Percentiles rank a stretch among this genome's conserved stretches.
These are phyloP conservation scores for Durotheca rogersii DNA, from an alignment of 495 filamentous ascomycete species.

Conservation along the genomic window DNA sequence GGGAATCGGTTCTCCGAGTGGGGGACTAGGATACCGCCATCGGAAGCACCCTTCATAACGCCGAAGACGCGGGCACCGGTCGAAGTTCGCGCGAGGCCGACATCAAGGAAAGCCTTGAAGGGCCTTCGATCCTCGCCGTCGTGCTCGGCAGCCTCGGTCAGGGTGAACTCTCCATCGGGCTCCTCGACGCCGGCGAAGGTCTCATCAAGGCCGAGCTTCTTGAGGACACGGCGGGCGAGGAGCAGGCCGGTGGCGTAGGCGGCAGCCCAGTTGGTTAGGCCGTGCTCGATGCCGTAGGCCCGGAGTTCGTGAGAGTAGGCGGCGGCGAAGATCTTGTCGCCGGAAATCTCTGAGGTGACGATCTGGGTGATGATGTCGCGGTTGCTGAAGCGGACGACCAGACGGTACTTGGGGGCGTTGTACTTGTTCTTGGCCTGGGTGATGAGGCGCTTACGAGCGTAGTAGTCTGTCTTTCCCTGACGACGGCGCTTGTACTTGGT, in stretches of 20 bases:
- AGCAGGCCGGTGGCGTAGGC: constrained; percentile 96
- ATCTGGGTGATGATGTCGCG: constrained; percentile 98
- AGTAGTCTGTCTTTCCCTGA: constrained; percentile 99
- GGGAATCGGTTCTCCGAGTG: constrained; percentile 99
- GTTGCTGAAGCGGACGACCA: constrained; percentile 99
- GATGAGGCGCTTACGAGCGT: constrained; percentile 98
- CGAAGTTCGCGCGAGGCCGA: constrained; percentile 93
- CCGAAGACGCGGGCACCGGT: constrained; percentile 98
- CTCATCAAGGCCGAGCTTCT: constrained; percentile 93
- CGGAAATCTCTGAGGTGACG: constrained; percentile 91
- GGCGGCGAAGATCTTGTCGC: constrained; percentile 90
- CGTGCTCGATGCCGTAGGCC: constrained; percentile 94
- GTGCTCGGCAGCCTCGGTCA: constrained; percentile 88
- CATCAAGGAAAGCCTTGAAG: constrained; percentile 98
- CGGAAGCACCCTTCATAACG: constrained; percentile 99
- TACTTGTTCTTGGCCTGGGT: constrained; percentile 99
- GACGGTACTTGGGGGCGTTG: constrained; percentile 98
- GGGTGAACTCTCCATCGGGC: constrained; percentile 85
- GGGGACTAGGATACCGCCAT: constrained; percentile 94
- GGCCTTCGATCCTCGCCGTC: constrained; percentile 83
- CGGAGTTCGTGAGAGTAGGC: constrained; percentile 98
- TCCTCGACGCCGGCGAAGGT: constrained; percentile 92
- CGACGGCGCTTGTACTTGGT: constrained; percentile 99
- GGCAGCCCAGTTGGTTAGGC: constrained; percentile 99
- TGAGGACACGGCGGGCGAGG: constrained; percentile 90